Conservation (phyloP, 176 grass and related monocot genomes). For the bread wheat (Triticum aestivum) region DNA sequence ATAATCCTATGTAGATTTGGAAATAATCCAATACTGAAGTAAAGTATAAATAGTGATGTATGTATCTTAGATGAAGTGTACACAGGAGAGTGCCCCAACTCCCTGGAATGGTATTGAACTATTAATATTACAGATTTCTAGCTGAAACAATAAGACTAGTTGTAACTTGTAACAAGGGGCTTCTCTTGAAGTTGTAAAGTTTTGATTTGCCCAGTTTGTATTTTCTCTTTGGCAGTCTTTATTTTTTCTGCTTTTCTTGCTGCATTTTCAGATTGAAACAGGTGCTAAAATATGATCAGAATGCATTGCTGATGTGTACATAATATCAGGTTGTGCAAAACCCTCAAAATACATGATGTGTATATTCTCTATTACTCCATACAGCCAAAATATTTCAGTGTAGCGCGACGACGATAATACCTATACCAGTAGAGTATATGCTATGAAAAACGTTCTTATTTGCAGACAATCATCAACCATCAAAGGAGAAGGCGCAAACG, state of each 20-base stretch:
- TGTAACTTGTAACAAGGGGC: neutral
- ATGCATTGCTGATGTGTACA: slow-evolving; percentile 1
- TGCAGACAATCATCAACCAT: slow-evolving; percentile 4
- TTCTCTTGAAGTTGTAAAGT: neutral
- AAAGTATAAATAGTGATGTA: slow-evolving; percentile 30
- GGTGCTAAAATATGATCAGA: neutral
- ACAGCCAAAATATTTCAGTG: neutral
- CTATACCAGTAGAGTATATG: slow-evolving; percentile 27
- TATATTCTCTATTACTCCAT: slow-evolving; percentile 2
- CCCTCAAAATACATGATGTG: slow-evolving; percentile 16
- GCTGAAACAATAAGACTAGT: neutral
- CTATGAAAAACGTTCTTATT: slow-evolving; percentile 36
- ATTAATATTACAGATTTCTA: slow-evolving; percentile 17
- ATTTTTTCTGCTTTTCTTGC: neutral
- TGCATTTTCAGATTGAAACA: slow-evolving; percentile 7
- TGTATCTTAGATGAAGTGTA: slow-evolving; percentile 43
- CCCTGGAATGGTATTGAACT: slow-evolving; percentile 23
- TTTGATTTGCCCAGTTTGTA: neutral
- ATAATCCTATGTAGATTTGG: slow-evolving; percentile 30
- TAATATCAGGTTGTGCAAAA: neutral
- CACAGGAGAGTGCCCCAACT: slow-evolving; percentile 14
- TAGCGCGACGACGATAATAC: neutral
- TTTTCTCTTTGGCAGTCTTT: neutral
- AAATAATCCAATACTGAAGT: slow-evolving; percentile 38
- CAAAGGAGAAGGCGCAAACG: slow-evolving; percentile 21